These are phyloP conservation scores for Colletotrichum viniferum DNA, from an alignment of 2,329 filamentous ascomycete species.

Conservation along the genomic window DNA sequence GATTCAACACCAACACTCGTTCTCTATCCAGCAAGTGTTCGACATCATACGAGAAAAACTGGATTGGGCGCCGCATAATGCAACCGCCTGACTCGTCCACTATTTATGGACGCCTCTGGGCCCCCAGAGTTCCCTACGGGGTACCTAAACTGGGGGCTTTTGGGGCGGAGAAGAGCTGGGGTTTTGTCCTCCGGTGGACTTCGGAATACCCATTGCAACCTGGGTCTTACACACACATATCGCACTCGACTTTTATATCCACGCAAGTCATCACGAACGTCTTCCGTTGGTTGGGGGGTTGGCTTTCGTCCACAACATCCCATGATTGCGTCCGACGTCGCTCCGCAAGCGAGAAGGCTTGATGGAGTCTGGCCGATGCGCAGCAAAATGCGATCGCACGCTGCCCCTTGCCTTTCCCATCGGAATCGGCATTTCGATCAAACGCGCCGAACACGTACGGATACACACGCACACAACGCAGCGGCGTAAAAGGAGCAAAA, in stretches of 20 bases:
- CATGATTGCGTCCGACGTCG: neutral
- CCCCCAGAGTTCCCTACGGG: neutral
- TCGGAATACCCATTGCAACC: neutral
- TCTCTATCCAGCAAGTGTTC: neutral
- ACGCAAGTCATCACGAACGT: neutral
- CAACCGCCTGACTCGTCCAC: neutral
- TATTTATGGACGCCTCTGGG: neutral
- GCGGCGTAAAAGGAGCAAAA: neutral
- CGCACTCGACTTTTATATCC: neutral
- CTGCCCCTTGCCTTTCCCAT: neutral
- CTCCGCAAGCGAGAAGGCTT: neutral
- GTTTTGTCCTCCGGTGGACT: neutral
- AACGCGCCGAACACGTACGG: neutral
- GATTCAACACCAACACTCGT: neutral
- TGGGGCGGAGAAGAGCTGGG: neutral
- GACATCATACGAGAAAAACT: constrained; percentile 4
- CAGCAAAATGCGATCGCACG: neutral
- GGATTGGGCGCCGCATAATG: neutral
- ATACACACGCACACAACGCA: neutral
- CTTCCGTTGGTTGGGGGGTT: neutral
- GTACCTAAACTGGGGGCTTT: neutral
- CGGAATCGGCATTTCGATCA: neutral
- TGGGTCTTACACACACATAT: neutral
- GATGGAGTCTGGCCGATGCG: neutral
- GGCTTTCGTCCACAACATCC: neutral